Percentiles rank a stretch among this genome's conserved stretches.
Conservation (phyloP, 148 eudicot genomes). For the Chenopodium berlandieri region DNA sequence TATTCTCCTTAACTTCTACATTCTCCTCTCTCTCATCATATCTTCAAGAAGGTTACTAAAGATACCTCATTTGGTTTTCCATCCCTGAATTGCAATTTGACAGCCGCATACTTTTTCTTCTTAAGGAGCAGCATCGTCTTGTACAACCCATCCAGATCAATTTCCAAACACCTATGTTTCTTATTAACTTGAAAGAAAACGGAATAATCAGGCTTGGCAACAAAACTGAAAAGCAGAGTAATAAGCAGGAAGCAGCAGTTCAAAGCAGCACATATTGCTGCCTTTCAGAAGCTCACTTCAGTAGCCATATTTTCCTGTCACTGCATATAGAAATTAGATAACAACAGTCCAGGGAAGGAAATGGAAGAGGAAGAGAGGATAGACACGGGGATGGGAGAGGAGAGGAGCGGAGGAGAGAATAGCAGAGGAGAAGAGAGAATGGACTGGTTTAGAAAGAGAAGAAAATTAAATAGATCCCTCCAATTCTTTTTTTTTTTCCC, state of each 20-base stretch:
- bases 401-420: not conserved
- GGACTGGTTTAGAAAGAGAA: not conserved
- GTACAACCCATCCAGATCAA: slow-evolving; percentile 94
- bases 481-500: not conserved
- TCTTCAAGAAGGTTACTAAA: slow-evolving; percentile 8
- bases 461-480: not conserved
- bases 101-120: slow-evolving; percentile 99
- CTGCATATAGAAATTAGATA: not conserved
- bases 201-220: slow-evolving; percentile 12
- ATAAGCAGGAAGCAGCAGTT: not conserved
- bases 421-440: not conserved
- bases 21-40: slow-evolving; percentile 13
- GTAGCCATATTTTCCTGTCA: no score
- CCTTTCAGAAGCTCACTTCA: not conserved
- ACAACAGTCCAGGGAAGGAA: not conserved
- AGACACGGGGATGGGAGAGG: not conserved
- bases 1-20: slow-evolving; percentile 17
- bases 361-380: no score
- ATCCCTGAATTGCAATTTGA: slow-evolving; percentile 79
- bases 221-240: not conserved
- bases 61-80: slow-evolving; percentile 71
- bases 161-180: slow-evolving; percentile 86
- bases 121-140: slow-evolving; percentile 96
- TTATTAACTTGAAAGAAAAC: slow-evolving; percentile 63
- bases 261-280: not conserved